phyloP scores from a whole-genome alignment of 768 basidiomycete genomes.

The Steccherinum ochraceum region DNA sequence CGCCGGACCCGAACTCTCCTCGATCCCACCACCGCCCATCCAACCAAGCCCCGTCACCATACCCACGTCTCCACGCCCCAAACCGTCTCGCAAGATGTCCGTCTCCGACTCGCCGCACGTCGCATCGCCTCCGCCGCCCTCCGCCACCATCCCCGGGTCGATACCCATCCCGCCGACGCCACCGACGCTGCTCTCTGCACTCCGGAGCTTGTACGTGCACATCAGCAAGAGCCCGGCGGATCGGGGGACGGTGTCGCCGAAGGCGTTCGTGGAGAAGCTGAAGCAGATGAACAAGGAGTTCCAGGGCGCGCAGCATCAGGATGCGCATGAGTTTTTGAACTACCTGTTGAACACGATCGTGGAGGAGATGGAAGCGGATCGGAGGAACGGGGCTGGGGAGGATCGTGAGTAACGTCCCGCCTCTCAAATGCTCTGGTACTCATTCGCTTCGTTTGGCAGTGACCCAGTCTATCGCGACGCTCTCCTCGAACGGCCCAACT shows the following conservation, averaged over 20 bases:
- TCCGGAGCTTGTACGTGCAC: slow-evolving; percentile 84
- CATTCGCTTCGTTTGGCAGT: slow-evolving; percentile 37
- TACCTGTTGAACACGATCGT: slow-evolving; percentile 89
- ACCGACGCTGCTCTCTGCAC: slow-evolving; percentile 82
- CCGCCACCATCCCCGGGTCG: slow-evolving; percentile 23
- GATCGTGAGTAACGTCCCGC: slow-evolving; percentile 68
- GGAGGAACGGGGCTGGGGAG: slow-evolving; percentile 38
- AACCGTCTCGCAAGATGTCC: slow-evolving; percentile 47
- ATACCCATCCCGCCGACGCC: slow-evolving; percentile 51
- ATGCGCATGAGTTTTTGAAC: slow-evolving; percentile 97
- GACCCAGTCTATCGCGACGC: slow-evolving; percentile 51
- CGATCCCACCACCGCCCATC: slow-evolving; percentile 13
- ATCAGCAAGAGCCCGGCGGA: slow-evolving; percentile 75
- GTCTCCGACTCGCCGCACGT: slow-evolving; percentile 25
- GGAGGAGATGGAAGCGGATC: slow-evolving; percentile 83
- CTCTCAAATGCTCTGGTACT: background rate
- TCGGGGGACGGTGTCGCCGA: slow-evolving; percentile 83
- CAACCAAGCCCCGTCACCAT: slow-evolving; percentile 15
- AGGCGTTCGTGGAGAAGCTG: slow-evolving; percentile 89
- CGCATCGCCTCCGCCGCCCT: slow-evolving; percentile 14
- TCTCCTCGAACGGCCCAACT: slow-evolving; percentile 39
- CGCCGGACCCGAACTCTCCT: slow-evolving; percentile 33
- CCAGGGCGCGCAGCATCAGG: slow-evolving; percentile 89
- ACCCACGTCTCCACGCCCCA: slow-evolving; percentile 39
- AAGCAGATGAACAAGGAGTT: slow-evolving; percentile 91